Evolutionary conservation across 257 asterid species (phyloP).

Genomic region (Rauvolfia tetraphylla): DNA sequence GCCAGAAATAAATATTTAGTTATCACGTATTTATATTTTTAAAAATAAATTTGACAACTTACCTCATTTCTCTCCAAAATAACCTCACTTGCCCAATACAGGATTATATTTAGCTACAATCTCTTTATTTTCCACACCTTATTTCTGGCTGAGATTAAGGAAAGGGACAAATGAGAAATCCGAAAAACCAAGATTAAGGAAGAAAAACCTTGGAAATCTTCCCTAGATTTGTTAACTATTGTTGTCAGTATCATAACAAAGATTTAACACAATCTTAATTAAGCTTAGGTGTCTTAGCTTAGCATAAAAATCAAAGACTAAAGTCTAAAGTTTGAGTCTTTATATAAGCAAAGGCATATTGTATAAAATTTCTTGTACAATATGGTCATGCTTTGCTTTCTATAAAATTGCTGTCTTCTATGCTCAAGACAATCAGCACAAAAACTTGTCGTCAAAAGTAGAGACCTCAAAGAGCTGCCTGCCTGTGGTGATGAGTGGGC

Average conservation of each 20-base stretch:
- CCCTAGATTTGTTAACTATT: background rate
- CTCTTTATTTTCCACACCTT: no score
- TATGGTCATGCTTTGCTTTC: slow-evolving; percentile 2
- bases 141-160: no score
- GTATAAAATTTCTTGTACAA: slow-evolving; percentile 5
- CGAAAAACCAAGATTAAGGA: slow-evolving; percentile 1
- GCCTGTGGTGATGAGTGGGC: slow-evolving; percentile 14
- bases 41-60: no score
- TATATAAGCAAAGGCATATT: slow-evolving; percentile 26
- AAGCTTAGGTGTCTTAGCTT: slow-evolving; percentile 45
- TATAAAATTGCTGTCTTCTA: slow-evolving; percentile 37
- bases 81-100: no score
- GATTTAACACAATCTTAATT: slow-evolving; percentile 34
- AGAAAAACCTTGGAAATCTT: slow-evolving; percentile 15
- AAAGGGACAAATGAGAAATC: slow-evolving; percentile 13
- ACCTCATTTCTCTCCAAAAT: no score
- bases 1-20: no score
- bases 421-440: slow-evolving; percentile 40
- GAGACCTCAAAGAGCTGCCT: slow-evolving; percentile 30
- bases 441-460: slow-evolving; percentile 37
- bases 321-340: slow-evolving; percentile 41
- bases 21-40: no score
- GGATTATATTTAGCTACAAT: no score
- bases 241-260: slow-evolving; percentile 23
- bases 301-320: slow-evolving; percentile 25